These are phyloP conservation scores for Parathielavia hyrcaniae DNA, from an alignment of 495 filamentous ascomycete species.

Conservation along the genomic window DNA sequence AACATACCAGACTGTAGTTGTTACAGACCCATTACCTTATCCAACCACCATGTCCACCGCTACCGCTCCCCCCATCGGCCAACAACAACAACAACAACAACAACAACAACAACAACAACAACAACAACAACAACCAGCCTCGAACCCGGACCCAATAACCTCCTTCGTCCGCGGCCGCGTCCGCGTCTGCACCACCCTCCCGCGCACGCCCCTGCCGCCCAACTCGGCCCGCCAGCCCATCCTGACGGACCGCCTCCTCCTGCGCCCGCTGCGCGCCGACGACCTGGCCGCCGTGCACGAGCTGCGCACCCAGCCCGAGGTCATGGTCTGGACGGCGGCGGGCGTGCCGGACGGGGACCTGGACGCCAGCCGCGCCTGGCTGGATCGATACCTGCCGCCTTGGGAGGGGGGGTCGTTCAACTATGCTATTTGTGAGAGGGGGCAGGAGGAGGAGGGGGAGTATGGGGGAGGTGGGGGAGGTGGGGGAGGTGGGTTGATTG, in stretches of 20 bases:
- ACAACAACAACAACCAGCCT: neutral
- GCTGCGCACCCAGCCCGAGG: constrained; percentile 45
- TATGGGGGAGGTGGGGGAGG: too few species aligned
- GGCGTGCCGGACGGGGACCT: constrained; percentile 35
- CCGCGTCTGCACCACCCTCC: constrained; percentile 35
- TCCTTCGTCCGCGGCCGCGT: too few species aligned
- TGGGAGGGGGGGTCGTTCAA: constrained; percentile 33
- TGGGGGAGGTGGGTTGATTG: too few species aligned
- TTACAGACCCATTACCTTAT: neutral
- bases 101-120: too few species aligned
- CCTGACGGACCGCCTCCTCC: constrained; percentile 40
- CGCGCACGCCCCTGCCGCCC: constrained; percentile 27
- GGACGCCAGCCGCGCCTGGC: constrained; percentile 28
- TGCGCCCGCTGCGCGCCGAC: constrained; percentile 36
- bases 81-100: too few species aligned
- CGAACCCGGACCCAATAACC: neutral
- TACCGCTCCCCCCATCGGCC: too few species aligned
- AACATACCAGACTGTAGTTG: too few species aligned
- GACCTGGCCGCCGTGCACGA: constrained; percentile 37
- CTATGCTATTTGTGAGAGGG: constrained; percentile 37
- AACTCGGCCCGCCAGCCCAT: constrained; percentile 29
- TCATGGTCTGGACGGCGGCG: constrained; percentile 43
- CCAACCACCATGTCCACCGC: too few species aligned
- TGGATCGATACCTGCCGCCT: constrained; percentile 32
- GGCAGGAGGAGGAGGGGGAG: constrained; percentile 33